Evolutionary conservation across 371 early-diverging fungal species (phyloP).

Genomic region (Saksenaea oblongispora): DNA sequence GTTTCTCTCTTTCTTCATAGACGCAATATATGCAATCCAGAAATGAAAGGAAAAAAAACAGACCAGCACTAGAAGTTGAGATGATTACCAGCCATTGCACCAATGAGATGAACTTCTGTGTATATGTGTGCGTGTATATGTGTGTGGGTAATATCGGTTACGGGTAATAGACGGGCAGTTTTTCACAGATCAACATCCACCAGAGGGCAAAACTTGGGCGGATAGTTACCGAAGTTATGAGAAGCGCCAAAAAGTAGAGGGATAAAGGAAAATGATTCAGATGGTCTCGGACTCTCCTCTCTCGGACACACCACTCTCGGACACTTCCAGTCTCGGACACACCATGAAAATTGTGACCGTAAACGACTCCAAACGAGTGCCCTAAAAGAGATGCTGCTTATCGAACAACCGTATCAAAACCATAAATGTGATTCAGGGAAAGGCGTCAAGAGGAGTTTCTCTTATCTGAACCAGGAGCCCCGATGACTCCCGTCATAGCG

Average conservation of each 20-base stretch:
- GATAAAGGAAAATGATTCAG: neutral
- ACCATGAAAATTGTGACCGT: no score
- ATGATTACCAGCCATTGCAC: conserved; percentile 3
- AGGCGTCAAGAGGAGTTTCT: no score
- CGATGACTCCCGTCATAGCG: no score
- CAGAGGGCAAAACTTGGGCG: neutral
- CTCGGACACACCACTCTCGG: no score
- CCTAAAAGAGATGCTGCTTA: no score
- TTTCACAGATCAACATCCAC: conserved; percentile 1
- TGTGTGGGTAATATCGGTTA: neutral
- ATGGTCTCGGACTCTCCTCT: no score
- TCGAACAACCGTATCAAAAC: no score
- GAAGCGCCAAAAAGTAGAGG: neutral
- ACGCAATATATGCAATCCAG: neutral
- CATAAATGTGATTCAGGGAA: no score
- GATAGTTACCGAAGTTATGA: neutral
- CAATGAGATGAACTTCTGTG: neutral
- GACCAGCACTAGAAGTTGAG: conserved; percentile 1
- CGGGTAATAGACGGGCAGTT: neutral
- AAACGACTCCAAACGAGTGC: no score
- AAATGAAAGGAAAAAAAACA: neutral
- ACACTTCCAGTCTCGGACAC: no score
- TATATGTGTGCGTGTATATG: neutral
- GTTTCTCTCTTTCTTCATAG: neutral
- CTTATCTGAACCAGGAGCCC: no score